Evolutionary conservation across 2,329 filamentous ascomycete species (phyloP), one percentile per base, ranked within the genome.

Genomic region (Metarhizium robertsii): DNA sequence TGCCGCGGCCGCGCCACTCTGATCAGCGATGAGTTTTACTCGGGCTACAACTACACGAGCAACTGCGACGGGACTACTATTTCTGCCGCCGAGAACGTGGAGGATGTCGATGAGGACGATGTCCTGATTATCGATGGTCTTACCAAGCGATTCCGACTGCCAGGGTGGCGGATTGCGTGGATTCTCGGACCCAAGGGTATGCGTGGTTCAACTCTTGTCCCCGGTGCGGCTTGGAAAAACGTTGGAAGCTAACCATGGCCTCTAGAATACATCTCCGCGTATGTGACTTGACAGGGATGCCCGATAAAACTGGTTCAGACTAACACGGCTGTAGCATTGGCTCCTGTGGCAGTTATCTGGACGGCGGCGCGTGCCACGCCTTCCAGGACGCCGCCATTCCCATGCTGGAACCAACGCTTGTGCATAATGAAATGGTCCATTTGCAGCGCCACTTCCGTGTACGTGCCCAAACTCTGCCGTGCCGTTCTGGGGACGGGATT

Each of bases 1-100:
- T 95, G 91, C 77, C 85, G 91, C 67, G 89, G 91, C 62, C 85
- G 91, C 54, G 91, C 91, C 3, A 97, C 92, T 1, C 78, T 97
- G 55, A 92, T 97, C 69, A 90, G 92, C 74, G 92, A 97, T 67
- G 92, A 97, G 73, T 97, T 97, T 78, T 97, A 97, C 75, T 85
- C 86, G 11, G 90, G 92, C 25, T 97, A 96, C 79, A 96, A 96
- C 75, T 97, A 97, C 76, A 95, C 90, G 40, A 89, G 84, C 63
- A 80, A 91, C 74, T 97, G 92, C 69, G 92, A 96, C 67, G 92
- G 92, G 43, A 84, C 81, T 34, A 95, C 92, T 47, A 90, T 96
- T 69, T 92, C 87, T 52, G 87, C 91, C 8, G 92, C 92, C 5
- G 87, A 90, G 66, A 96, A 97, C 69, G 83, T 97, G 51, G 81